phyloP scores from a whole-genome alignment of 148 eudicot species.

The Vaccinium darrowii region DNA sequence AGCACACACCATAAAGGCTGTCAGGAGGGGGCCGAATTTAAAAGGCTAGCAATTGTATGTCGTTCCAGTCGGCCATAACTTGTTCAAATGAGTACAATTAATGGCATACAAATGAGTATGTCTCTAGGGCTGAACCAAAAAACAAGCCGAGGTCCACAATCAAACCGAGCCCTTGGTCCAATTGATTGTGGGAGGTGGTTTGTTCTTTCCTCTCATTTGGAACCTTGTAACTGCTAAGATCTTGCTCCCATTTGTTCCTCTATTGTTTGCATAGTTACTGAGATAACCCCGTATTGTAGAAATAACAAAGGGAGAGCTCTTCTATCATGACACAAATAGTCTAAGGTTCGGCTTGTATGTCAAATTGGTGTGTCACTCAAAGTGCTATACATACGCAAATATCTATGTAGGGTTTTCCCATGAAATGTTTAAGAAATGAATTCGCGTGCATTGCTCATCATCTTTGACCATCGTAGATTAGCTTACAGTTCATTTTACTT shows the following conservation, averaged over 20 bases:
- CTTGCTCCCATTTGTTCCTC: too few species aligned
- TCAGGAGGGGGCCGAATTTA: neutral
- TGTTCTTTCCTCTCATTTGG: neutral
- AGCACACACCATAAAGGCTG: neutral
- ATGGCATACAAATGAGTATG: neutral
- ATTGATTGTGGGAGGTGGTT: neutral
- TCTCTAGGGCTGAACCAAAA: neutral
- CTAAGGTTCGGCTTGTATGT: neutral
- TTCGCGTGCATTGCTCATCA: neutral
- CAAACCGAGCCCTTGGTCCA: neutral
- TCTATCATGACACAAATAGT: neutral
- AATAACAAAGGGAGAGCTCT: too few species aligned
- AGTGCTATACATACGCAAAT: neutral
- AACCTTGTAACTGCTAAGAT: neutral
- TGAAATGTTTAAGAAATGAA: neutral
- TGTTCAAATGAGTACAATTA: neutral
- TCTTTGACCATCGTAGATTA: neutral
- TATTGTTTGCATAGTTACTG: too few species aligned
- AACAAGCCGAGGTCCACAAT: neutral
- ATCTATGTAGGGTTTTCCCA: neutral
- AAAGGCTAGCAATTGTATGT: neutral
- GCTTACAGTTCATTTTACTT: neutral
- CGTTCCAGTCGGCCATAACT: neutral
- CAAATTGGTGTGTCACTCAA: neutral
- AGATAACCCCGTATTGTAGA: too few species aligned